phyloP scores from a whole-genome alignment of 805 yeast species.

The Hanseniaspora opuntiae region DNA sequence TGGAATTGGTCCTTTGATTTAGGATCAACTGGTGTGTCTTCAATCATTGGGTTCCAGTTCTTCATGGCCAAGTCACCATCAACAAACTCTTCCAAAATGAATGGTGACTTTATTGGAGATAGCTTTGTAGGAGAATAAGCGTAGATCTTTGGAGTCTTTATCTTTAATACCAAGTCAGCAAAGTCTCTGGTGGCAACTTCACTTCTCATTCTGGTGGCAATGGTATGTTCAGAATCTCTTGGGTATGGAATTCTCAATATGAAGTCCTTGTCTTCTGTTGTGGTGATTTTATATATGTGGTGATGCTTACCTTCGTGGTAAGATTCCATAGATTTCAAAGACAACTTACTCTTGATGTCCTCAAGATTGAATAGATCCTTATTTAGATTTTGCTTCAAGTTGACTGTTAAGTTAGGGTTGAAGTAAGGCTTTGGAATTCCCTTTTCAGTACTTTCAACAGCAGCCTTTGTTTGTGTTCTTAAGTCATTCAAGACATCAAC shows the following conservation, averaged over 20 bases:
- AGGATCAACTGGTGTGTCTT: constrained; percentile 38
- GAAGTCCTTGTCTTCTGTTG: constrained; percentile 44
- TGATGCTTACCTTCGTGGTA: constrained; percentile 92
- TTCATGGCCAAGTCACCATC: constrained; percentile 77
- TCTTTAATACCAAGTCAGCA: constrained; percentile 45
- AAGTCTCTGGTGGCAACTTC: constrained; percentile 94
- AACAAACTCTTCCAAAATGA: constrained; percentile 64
- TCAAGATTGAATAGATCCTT: constrained; percentile 31
- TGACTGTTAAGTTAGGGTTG: constrained; percentile 30
- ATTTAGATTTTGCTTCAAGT: constrained; percentile 38
- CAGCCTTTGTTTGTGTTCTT: constrained; percentile 25
- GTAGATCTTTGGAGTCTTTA: constrained; percentile 61
- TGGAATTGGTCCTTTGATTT: constrained; percentile 37
- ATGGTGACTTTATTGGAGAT: constrained; percentile 61
- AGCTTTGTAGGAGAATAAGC: constrained; percentile 47
- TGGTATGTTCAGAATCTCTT: constrained; percentile 50
- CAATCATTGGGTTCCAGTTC: constrained; percentile 73
- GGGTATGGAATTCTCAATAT: constrained; percentile 79
- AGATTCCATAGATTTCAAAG: constrained; percentile 61
- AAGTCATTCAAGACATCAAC: constrained; percentile 38
- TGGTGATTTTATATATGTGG: constrained; percentile 60
- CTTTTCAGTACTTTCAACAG: constrained; percentile 22
- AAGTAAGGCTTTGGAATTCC: constrained; percentile 27
- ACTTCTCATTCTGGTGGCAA: constrained; percentile 57
- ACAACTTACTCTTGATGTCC: constrained; percentile 29